Conservation (phyloP, 1,284 basidiomycete species). For the Naganishia liquefaciens region DNA sequence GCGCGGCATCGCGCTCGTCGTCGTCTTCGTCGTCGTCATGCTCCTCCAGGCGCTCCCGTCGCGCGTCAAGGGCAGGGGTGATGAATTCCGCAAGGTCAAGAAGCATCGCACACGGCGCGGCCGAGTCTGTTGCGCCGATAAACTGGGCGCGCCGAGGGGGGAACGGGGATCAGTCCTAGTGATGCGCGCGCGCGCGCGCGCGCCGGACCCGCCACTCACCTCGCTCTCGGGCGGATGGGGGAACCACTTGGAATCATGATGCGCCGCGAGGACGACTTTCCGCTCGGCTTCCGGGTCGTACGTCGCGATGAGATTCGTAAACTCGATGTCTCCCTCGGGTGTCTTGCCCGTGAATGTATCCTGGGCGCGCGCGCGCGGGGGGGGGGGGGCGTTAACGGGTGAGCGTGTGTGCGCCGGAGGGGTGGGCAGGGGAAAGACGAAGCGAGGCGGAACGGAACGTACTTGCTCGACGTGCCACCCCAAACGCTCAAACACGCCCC, state of each 20-base stretch:
- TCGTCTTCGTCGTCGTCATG: conserved; percentile 38
- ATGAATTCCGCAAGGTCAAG: conserved; percentile 83
- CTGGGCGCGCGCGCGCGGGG: no score
- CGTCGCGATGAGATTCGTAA: conserved; percentile 92
- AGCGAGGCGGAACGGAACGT: conserved; percentile 12
- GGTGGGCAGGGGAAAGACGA: neutral
- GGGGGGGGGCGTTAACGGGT: no score
- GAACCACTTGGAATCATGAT: conserved; percentile 95
- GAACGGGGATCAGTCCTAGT: conserved; percentile 1
- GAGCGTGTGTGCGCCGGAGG: conserved; percentile 24
- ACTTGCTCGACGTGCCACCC: conserved; percentile 80
- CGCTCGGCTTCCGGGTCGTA: conserved; percentile 82
- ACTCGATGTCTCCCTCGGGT: conserved; percentile 75
- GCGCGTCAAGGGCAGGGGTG: conserved; percentile 67
- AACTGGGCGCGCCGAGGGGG: conserved; percentile 61
- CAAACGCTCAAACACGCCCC: conserved; percentile 65
- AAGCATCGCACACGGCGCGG: conserved; percentile 91
- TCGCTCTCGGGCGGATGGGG: conserved; percentile 68
- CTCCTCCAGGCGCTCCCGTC: conserved; percentile 59
- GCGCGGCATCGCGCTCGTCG: conserved; percentile 73
- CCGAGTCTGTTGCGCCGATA: conserved; percentile 95
- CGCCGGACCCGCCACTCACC: conserved; percentile 57
- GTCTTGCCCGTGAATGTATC: conserved; percentile 78
- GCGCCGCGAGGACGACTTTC: conserved; percentile 84
- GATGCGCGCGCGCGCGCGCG: no score